phyloP scores from a whole-genome alignment of 257 asterid genomes.

The Ehretia macrophylla region DNA sequence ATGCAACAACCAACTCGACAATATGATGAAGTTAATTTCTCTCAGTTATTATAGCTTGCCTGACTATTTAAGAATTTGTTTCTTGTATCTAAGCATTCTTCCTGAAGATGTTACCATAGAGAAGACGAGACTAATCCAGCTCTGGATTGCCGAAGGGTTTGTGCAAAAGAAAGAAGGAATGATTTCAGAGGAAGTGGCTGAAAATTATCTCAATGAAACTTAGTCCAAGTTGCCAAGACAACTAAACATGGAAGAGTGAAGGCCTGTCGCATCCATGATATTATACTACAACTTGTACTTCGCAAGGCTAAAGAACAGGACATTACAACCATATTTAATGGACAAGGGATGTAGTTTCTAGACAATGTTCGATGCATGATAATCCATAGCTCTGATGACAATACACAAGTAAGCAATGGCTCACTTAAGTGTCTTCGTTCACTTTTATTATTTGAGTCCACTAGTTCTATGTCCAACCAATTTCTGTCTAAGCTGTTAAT shows the following conservation, averaged over 20 bases:
- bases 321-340: conserved; percentile 1
- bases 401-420: background rate
- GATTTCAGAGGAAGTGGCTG: background rate
- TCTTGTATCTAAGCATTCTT: background rate
- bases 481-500: conserved; percentile 6
- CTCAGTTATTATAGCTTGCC: background rate
- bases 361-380: conserved; percentile 12
- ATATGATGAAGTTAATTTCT: background rate
- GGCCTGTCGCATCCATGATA: background rate
- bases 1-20: background rate
- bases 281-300: conserved; percentile 2
- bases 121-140: background rate
- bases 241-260: background rate
- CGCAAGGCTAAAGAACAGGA: conserved; percentile 9
- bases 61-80: background rate
- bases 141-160: background rate
- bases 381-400: background rate
- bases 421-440: conserved; percentile 7
- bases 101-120: background rate
- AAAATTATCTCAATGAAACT: background rate
- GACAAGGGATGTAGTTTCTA: background rate
- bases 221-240: background rate
- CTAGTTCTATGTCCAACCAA: background rate
- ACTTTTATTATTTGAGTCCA: too few relatives aligned
- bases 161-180: background rate